Percentiles rank a stretch among this genome's conserved stretches.
Evolutionary conservation across 495 filamentous ascomycete species (phyloP).

Genomic region (Hypoxylon lienhwacheense): DNA sequence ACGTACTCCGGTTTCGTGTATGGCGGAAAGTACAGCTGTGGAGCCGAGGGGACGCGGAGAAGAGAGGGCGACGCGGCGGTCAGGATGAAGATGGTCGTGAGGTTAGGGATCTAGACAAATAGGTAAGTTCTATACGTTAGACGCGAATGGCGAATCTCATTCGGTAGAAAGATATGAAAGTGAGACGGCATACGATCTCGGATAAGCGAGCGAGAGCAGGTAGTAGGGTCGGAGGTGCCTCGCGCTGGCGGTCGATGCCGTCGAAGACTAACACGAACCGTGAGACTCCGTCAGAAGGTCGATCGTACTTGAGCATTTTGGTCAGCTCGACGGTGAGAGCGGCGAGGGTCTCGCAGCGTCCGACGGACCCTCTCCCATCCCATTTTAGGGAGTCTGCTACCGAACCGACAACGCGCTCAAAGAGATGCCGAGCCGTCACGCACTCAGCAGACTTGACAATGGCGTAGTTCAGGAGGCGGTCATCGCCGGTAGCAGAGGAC

Average conservation of each 20-base stretch:
- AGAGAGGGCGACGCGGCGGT: slow-evolving; percentile 70
- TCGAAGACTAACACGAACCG: slow-evolving; percentile 84
- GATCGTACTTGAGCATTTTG: slow-evolving; percentile 55
- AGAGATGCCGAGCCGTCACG: slow-evolving; percentile 84
- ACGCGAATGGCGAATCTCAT: not conserved
- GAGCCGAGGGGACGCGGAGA: slow-evolving; percentile 70
- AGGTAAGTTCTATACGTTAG: not conserved
- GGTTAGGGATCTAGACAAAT: slow-evolving; percentile 67
- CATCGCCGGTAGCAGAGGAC: not conserved
- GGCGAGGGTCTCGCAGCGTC: slow-evolving; percentile 75
- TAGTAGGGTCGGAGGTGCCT: slow-evolving; percentile 76
- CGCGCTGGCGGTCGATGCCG: slow-evolving; percentile 85
- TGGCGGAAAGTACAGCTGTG: slow-evolving; percentile 80
- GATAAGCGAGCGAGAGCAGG: slow-evolving; percentile 78
- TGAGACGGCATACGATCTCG: slow-evolving; percentile 65
- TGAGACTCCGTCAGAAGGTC: slow-evolving; percentile 35
- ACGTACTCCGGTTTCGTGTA: slow-evolving; percentile 82
- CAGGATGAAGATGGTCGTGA: slow-evolving; percentile 78
- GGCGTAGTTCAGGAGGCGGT: slow-evolving; percentile 56
- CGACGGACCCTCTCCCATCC: slow-evolving; percentile 38
- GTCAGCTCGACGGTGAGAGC: slow-evolving; percentile 71
- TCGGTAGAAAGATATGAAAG: not conserved
- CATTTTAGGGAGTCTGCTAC: slow-evolving; percentile 56
- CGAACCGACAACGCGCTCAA: slow-evolving; percentile 63
- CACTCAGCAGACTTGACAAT: slow-evolving; percentile 82